Base-by-base conservation (phyloP, 768 basidiomycete genomes). In the Auriscalpium vulgare region DNA sequence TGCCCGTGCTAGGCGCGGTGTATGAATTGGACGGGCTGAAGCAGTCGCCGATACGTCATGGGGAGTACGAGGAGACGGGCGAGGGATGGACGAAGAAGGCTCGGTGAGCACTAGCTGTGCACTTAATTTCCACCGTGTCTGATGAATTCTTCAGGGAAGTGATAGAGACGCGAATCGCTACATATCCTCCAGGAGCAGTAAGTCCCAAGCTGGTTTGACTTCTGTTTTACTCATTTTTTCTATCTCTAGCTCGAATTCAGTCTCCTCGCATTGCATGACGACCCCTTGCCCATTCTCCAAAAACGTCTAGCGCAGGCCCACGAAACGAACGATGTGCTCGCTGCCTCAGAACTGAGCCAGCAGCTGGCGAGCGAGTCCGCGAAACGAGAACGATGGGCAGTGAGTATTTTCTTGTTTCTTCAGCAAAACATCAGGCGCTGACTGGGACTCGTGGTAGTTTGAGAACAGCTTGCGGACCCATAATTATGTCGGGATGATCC, bases 21-120 rank as follows among this genome's bases (percentile, higher is more conserved):
- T 97, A 95, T 71, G 95, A 99, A 71, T 78, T 99, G 36, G 95
- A 98, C 65, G 95, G 95, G 10, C 72, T 99, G 61, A 91, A 93
- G 67, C 72, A 76, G 47, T 73, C 78, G 59, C 86, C 95, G 2
- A 81, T 97, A 16, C 81, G 78, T 57, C 97, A 99, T 68, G 91
- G 89, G n/a, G 64, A 72, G 36, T 87, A 80, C 59, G 75, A 81
- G 21, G 84, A 84, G 52, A 70, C 68, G 9, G 84, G 83, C 6
- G 88, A 88, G 71, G 89, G 88, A 10, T 98, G 95, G 95, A 65
- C 91, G 23, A 82, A 79, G 53, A 81, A 77, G 64, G 95, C 94
- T 49, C 81, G 89, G 82, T 88, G 73, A 63, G 75, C 14, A 5
- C 3, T 8, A 14, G 7, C 21, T 46, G 14, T 58, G 8, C 10